Evolutionary conservation across 2,329 filamentous ascomycete species (phyloP).

Genomic region (Penicillium hesseltinei): DNA sequence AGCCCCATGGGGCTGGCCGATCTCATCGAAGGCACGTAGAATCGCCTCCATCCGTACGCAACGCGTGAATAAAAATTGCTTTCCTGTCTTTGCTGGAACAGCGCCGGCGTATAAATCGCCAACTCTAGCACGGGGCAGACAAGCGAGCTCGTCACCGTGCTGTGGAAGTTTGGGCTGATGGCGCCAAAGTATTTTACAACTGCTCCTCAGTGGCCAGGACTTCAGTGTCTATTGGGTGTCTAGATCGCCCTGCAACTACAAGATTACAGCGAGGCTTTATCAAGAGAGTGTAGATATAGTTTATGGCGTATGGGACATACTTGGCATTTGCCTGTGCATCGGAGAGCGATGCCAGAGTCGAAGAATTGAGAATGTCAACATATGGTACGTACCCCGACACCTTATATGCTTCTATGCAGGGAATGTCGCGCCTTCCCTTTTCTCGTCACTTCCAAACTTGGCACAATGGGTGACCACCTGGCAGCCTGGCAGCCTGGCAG

Average conservation of each 20-base stretch:
- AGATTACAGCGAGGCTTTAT: no score
- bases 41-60: slow-evolving; percentile 49
- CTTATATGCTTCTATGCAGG: background rate
- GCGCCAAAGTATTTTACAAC: no score
- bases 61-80: slow-evolving; percentile 22
- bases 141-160: slow-evolving; percentile 20
- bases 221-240: no score
- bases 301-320: slow-evolving; percentile 38
- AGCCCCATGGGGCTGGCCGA: slow-evolving; percentile 53
- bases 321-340: slow-evolving; percentile 55
- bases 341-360: slow-evolving; percentile 34
- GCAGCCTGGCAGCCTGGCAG: no score
- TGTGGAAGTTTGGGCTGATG: no score
- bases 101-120: slow-evolving; percentile 37
- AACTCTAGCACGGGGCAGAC: slow-evolving; percentile 24
- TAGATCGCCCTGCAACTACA: no score
- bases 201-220: no score
- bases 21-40: slow-evolving; percentile 53
- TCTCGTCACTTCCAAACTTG: no score
- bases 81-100: slow-evolving; percentile 44
- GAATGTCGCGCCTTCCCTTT: no score
- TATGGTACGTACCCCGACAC: background rate
- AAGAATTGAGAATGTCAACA: background rate
- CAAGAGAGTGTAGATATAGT: no score
- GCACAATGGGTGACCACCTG: no score